Evolutionary conservation across 208 protist genomes (phyloP), one percentile per base, ranked within the genome.

Genomic region (Acanthamoeba royreba): DNA sequence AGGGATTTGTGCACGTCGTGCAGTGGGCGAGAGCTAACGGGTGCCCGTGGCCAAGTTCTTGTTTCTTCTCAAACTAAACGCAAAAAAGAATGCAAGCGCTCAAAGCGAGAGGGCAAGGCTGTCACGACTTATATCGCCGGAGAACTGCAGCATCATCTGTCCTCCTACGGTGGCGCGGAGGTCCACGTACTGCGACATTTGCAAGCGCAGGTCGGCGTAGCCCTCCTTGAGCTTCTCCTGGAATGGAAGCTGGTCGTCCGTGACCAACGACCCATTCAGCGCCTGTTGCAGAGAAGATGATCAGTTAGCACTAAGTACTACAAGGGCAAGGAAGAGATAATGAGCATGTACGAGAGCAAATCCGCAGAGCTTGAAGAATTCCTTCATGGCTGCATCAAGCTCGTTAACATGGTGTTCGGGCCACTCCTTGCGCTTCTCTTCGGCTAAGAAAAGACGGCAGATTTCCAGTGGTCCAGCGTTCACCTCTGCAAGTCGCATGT

Each of bases 141-240:
- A n/a, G n/a, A n/a, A n/a, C n/a, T n/a, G n/a, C n/a, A n/a, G n/a
- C n/a, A n/a, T n/a, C n/a, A n/a, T n/a, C n/a, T n/a, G n/a, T n/a
- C n/a, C n/a, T n/a, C n/a, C n/a, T n/a, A n/a, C n/a, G n/a, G n/a
- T n/a, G n/a, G n/a, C n/a, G n/a, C n/a, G n/a, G 61, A 72, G 61
- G 61, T 72, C 61, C 9, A 72, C 61, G 28, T 72, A 72, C 28
- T 72, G 61, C 28, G 61, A 72, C 61, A 72, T 72, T 15, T 72
- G 61, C 61, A 35, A 42, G 61, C 61, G 61, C 61, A 72, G 13
- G 74, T 85, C 74, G 19, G 31, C 83, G 52, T 90, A 90, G 46
- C 83, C 83, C 33, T 90, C 83, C 53, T 90, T 42, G 49, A 90
- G 83, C 52, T 69, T 58, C 83, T 90, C 52, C 52, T 90, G 83